phyloP scores from a whole-genome alignment of 1,284 basidiomycete species.

The Fomitiporia mediterranea region DNA sequence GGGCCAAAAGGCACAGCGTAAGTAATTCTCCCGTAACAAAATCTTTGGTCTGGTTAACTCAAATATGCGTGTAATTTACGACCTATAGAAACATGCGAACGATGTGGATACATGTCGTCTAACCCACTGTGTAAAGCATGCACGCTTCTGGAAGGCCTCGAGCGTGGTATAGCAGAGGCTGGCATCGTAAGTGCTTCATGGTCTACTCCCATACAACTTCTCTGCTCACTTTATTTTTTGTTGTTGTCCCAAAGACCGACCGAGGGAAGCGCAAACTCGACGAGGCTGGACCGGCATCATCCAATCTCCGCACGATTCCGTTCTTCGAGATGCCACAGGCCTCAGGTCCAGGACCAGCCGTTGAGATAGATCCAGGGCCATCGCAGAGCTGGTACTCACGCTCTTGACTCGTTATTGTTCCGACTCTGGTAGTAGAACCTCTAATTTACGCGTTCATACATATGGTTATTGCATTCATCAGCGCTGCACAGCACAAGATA shows the following conservation, averaged over 20 bases:
- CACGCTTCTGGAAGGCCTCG: slow-evolving; percentile 85
- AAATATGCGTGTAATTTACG: background rate
- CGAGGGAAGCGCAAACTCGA: slow-evolving; percentile 58
- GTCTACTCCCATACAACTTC: slow-evolving; percentile 14
- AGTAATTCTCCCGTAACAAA: slow-evolving; percentile 28
- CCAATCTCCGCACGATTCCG: slow-evolving; percentile 63
- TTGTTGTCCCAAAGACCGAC: too few species aligned
- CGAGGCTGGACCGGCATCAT: slow-evolving; percentile 51
- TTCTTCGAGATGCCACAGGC: slow-evolving; percentile 35
- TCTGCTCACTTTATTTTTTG: slow-evolving; percentile 8
- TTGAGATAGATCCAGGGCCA: slow-evolving; percentile 1
- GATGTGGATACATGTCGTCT: slow-evolving; percentile 91
- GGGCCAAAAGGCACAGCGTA: slow-evolving; percentile 75
- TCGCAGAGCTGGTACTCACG: background rate
- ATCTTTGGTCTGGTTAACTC: background rate
- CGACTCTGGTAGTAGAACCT: background rate
- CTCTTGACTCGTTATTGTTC: background rate
- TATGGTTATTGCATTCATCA: background rate
- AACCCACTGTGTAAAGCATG: slow-evolving; percentile 94
- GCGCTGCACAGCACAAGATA: too few species aligned
- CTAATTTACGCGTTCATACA: background rate
- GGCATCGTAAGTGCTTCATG: slow-evolving; percentile 53
- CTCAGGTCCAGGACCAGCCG: slow-evolving; percentile 7
- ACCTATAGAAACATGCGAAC: slow-evolving; percentile 72
- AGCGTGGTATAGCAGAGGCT: slow-evolving; percentile 69